These are phyloP conservation scores for Chlamydomonas reinhardtii DNA, from an alignment of 163 green algal species.

Conservation along the genomic window DNA sequence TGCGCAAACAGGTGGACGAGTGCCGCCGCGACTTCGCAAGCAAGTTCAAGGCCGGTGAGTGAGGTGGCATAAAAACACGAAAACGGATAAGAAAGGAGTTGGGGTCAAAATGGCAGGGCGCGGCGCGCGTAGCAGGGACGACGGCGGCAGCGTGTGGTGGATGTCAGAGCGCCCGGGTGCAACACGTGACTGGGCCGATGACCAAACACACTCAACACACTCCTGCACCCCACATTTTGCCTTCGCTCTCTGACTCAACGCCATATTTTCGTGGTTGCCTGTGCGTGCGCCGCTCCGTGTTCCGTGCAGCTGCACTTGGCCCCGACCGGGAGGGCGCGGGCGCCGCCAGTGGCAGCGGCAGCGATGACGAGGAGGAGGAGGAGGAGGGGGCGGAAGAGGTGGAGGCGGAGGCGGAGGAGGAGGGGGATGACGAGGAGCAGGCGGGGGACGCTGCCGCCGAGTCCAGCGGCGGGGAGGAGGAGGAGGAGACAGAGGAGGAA, in stretches of 20 bases:
- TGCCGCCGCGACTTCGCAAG: slow-evolving; percentile 40
- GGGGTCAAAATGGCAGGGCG: too few species aligned
- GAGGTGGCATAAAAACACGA: too few species aligned
- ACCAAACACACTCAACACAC: too few species aligned
- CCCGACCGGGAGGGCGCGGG: neutral
- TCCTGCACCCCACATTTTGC: too few species aligned
- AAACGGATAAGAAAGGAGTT: too few species aligned
- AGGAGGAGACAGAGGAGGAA: neutral
- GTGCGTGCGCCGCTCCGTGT: neutral
- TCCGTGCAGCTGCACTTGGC: neutral
- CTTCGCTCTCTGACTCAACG: neutral
- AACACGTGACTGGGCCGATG: too few species aligned
- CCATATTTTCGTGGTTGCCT: neutral
- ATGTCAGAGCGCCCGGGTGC: too few species aligned
- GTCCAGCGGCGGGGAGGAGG: neutral
- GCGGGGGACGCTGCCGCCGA: neutral
- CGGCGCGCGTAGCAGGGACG: too few species aligned
- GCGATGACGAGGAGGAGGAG: neutral
- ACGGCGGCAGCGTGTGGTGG: too few species aligned
- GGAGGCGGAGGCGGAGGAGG: neutral
- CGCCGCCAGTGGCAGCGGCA: neutral
- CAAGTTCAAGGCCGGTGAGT: slow-evolving; percentile 38
- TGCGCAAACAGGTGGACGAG: slow-evolving; percentile 52
- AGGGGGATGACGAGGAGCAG: neutral
- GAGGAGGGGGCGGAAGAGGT: neutral